phyloP scores from a whole-genome alignment of 2,329 filamentous ascomycete genomes.

The Raffaelea arxii region DNA sequence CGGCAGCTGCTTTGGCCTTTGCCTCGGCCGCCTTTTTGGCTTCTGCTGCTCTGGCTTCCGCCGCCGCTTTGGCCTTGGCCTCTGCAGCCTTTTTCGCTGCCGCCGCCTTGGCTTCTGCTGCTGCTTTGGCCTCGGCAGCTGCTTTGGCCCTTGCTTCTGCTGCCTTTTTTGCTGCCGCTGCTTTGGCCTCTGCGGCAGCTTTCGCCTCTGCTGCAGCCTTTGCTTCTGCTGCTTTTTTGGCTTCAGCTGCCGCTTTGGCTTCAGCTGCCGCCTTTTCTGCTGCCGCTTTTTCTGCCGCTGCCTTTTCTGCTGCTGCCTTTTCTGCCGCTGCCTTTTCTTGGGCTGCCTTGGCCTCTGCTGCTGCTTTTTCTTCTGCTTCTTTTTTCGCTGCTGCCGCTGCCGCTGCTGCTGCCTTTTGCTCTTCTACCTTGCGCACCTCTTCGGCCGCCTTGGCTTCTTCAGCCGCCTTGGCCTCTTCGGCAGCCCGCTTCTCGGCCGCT shows the following conservation, averaged over 20 bases:
- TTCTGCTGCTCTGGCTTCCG: neutral
- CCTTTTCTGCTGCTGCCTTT: neutral
- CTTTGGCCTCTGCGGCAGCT: neutral
- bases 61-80: neutral
- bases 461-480: neutral
- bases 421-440: no score
- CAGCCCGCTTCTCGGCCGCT: no score
- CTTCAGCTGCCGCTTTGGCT: neutral
- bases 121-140: neutral
- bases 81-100: constrained; percentile 4
- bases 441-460: neutral
- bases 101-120: neutral
- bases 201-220: neutral
- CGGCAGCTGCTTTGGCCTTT: no score
- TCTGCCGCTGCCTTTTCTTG: no score
- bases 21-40: neutral
- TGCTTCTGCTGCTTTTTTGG: neutral
- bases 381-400: no score
- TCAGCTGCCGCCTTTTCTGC: neutral
- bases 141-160: no score
- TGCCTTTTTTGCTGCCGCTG: neutral
- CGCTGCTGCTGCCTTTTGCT: no score
- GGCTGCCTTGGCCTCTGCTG: no score
- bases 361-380: no score
- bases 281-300: no score